Evolutionary conservation across 192 early-diverging fungal species (phyloP).

Genomic region (Entomortierella lignicola): DNA sequence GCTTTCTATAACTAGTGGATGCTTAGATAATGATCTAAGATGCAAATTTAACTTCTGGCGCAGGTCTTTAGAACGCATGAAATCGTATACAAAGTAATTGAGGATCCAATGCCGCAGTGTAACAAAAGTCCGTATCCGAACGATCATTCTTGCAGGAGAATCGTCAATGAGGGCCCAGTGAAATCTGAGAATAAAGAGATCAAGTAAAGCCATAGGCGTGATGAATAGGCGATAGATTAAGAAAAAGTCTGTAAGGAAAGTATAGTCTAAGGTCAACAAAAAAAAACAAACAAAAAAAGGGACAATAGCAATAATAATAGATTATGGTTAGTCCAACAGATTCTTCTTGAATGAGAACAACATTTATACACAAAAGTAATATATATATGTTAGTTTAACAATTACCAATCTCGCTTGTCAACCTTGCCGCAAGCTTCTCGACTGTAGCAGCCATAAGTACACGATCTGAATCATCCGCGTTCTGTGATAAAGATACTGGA

Average conservation of each 20-base stretch:
- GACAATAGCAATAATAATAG: too few species aligned
- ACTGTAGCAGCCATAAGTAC: conserved; percentile 65
- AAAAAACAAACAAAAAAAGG: not conserved
- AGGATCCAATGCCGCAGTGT: conserved; percentile 68
- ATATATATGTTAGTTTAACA: too few species aligned
- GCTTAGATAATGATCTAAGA: conserved; percentile 53
- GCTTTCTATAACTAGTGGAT: conserved; percentile 53
- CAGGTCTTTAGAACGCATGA: conserved; percentile 56
- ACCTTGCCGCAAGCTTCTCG: conserved; percentile 64
- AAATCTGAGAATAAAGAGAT: conserved; percentile 65
- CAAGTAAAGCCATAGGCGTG: conserved; percentile 62
- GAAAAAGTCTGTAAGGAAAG: conserved; percentile 72
- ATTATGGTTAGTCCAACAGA: too few species aligned
- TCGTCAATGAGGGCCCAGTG: conserved; percentile 64
- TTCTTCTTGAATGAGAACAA: too few species aligned
- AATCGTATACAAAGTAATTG: conserved; percentile 70
- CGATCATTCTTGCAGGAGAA: conserved; percentile 60
- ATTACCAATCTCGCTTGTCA: conserved; percentile 65
- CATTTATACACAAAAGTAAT: too few species aligned
- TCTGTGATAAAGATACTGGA: not conserved
- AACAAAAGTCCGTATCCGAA: conserved; percentile 70
- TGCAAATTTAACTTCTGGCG: conserved; percentile 47
- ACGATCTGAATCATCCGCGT: not conserved
- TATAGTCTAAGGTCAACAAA: conserved; percentile 57
- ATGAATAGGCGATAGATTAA: conserved; percentile 71